Evolutionary conservation across 768 basidiomycete species (phyloP), one percentile per base, ranked within the genome.

Genomic region (Russula abietina): DNA sequence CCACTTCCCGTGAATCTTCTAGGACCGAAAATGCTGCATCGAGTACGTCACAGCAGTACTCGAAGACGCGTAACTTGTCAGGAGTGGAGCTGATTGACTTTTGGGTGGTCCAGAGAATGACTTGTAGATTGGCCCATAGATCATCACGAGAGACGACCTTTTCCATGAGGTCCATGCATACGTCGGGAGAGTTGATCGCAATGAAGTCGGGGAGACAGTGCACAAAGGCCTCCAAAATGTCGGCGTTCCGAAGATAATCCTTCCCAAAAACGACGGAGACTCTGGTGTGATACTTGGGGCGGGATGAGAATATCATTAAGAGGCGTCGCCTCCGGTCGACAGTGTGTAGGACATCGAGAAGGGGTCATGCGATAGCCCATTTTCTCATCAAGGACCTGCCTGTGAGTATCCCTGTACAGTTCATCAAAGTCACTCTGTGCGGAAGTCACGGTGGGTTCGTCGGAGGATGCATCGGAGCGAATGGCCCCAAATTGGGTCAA

Each of bases 81-180:
- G 43, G 36, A 19, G 53, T 59, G 16, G 52, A 51, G 26, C 36
- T 38, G 26, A 39, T 36, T 6, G 62, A 57, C 26, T 19, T 43
- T 14, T 22, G 11, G n/a, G 43, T n/a, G 24, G 48, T 63, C 52
- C 36, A 39, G n/a, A 62, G 62, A 24, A 46, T 54, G 45, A 32
- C 22, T 16, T 59, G 62, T 14, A 63, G 45, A 24, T n/a, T 59
- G 1, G 57, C 46, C 62, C 57, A 63, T 45, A 63, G 51, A 9
- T 53, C 33, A 45, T 62, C 51, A n/a, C 53, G 4, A n/a, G 19
- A 30, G 28, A 63, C 45, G 7, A 63, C 5, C 17, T 32, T 28
- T 22, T 63, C 56, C 56, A 58, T 52, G 32, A 53, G 53, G 1
- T 12, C 43, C 43, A 6, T 32, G n/a, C 17, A 12, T 12, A 16